A percentile compares a stretch with the other conserved stretches of the same genome.
Conservation (phyloP, 2,329 filamentous ascomycete species). For the Colletotrichum agaves region DNA sequence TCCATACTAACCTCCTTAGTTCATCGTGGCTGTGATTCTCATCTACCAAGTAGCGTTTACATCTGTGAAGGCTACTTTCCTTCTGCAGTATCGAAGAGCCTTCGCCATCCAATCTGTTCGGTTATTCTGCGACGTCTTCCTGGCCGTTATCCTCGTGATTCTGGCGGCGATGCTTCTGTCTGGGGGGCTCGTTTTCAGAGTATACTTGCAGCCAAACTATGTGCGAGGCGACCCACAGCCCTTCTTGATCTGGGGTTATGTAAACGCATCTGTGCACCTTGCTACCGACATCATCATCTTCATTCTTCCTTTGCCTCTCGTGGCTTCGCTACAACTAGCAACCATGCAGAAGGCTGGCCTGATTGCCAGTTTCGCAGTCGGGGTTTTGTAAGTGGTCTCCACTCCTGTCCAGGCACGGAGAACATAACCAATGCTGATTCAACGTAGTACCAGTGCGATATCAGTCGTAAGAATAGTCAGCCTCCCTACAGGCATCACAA, state of each 20-base stretch:
- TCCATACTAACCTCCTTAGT: not conserved
- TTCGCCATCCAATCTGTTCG: constrained; percentile 35
- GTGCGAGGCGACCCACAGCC: not conserved
- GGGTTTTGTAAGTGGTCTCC: constrained; percentile 26
- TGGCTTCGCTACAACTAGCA: constrained; percentile 17
- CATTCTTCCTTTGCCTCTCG: constrained; percentile 27
- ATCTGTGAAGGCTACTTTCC: constrained; percentile 48
- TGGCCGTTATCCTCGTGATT: not conserved
- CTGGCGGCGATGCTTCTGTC: constrained; percentile 1
- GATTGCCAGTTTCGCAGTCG: constrained; percentile 26
- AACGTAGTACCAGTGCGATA: constrained; percentile 4
- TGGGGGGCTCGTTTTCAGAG: not conserved
- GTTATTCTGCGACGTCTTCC: constrained; percentile 17
- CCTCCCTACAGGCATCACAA: not conserved
- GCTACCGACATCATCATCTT: constrained; percentile 36
- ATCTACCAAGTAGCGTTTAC: constrained; percentile 44
- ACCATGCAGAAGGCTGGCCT: constrained; percentile 27
- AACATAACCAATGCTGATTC: not conserved
- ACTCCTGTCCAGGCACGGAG: fast-evolving
- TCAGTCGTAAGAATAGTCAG: constrained; percentile 1
- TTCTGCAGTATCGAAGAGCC: constrained; percentile 50
- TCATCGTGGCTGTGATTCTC: constrained; percentile 40
- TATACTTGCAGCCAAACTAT: not conserved
- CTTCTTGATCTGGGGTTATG: constrained; percentile 1
- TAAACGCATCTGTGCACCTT: constrained; percentile 14